Evolutionary conservation across 208 protist genomes (phyloP).

Genomic region (Acanthamoeba triangularis): DNA sequence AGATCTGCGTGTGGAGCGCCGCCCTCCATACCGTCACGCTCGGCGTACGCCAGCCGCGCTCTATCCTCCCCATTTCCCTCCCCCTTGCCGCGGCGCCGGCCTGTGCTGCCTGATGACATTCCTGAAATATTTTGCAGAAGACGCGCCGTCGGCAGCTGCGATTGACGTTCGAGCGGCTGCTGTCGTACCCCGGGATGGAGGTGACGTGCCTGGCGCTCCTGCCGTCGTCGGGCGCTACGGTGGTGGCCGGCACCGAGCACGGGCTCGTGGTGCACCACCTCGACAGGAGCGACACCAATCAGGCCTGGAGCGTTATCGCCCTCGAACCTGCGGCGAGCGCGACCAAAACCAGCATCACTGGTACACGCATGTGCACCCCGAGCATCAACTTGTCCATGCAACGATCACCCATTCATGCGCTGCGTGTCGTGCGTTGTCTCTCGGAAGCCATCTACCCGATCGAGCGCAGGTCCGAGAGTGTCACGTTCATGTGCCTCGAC

Average conservation of each 20-base stretch:
- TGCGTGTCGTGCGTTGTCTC: no score
- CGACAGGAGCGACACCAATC: slow-evolving; percentile 29
- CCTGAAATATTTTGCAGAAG: background rate
- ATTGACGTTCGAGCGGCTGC: slow-evolving; percentile 48
- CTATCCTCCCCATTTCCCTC: background rate
- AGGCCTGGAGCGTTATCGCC: slow-evolving; percentile 12
- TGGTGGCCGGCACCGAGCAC: slow-evolving; percentile 47
- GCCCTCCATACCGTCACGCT: slow-evolving; percentile 13
- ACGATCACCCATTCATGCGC: background rate
- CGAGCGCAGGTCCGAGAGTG: background rate
- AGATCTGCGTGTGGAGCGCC: slow-evolving; percentile 2
- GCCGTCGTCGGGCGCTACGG: no score
- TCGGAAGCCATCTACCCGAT: background rate
- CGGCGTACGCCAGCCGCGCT: background rate
- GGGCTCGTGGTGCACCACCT: slow-evolving; percentile 31
- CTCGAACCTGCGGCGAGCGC: background rate
- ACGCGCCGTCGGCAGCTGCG: slow-evolving; percentile 7
- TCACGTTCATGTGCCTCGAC: slow-evolving; percentile 13
- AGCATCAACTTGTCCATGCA: background rate
- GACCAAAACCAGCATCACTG: background rate
- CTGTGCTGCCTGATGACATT: background rate
- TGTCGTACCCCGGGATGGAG: slow-evolving; percentile 41
- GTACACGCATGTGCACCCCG: background rate
- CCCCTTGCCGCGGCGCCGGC: no score
- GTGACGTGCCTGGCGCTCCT: slow-evolving; percentile 33